Base-by-base conservation (phyloP, 1,139 yeast genomes). In the Lodderomyces jiufengensis region DNA sequence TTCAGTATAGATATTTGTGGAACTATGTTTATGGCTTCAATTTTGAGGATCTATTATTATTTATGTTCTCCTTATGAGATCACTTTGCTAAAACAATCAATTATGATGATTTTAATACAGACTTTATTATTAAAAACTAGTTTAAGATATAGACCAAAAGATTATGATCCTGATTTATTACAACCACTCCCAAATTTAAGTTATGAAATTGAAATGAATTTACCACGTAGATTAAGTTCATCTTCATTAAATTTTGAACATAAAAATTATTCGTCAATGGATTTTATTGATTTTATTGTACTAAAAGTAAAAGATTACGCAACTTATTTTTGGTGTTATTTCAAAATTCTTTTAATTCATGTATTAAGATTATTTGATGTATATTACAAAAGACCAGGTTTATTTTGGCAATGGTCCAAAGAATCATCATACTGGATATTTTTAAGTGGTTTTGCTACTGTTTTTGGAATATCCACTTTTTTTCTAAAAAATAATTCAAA, bases 1-100 rank as follows among this genome's bases (percentile, higher is more conserved):
- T 87, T 87, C 54, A 81, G 94, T 6, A 68, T 87, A 15, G 97
- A 88, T 57, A 84, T 88, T 10, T 88, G 96, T 60, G 92, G 90
- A 11, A 85, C 95, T 9, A 87, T 88, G 95, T 58, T 88, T 42
- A 70, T 86, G 48, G 84, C 95, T 1, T 76, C 87, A 32, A 76
- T 81, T 4, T 61, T 87, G 29, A 70, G 95, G 44, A 79, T 88
- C 14, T 76, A 79, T 37, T 88, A 85, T 62, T 88, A 83, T 61
- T 59, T 81, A 43, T 80, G 87, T 35, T 74, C 81, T 30, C 95
- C 95, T 0, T 88, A 80, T 55, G 96, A 88, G 53, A 58, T 75
- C 12, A 76, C 95, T 3, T 59, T 88, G 26, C 64, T 87, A 30
- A 61, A 90, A 40, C 97, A 88, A 54, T 78, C 94, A 27, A 53